A percentile compares a stretch with the other conserved stretches of the same genome.
phyloP scores from a whole-genome alignment of 768 basidiomycete genomes.

The Sporobolomyces roseus region DNA sequence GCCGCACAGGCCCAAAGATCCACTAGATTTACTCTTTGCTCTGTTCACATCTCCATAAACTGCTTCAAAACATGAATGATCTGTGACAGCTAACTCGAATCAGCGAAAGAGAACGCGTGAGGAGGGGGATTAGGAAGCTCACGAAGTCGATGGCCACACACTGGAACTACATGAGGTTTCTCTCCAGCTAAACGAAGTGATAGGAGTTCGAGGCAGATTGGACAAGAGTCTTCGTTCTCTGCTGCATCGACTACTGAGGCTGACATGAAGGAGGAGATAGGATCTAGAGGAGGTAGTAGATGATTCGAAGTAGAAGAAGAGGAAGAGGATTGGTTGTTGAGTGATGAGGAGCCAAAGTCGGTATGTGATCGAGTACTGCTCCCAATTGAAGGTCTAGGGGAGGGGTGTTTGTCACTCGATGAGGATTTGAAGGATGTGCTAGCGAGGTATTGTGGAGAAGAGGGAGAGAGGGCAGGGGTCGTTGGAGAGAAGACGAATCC shows the following conservation, averaged over 20 bases:
- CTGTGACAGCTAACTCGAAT: conserved; percentile 5
- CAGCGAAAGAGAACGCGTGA: conserved; percentile 18
- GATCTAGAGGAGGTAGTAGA: background rate
- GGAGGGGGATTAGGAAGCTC: conserved; percentile 49
- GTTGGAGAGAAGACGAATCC: conserved; percentile 10
- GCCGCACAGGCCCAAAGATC: conserved; percentile 79
- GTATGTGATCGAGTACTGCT: background rate
- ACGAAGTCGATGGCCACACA: conserved; percentile 97
- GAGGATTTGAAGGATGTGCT: conserved; percentile 2
- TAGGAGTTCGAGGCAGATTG: conserved; percentile 92
- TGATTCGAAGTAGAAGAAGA: background rate
- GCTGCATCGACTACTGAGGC: conserved; percentile 8
- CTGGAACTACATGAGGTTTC: conserved; percentile 94
- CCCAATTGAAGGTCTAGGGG: conserved; percentile 4
- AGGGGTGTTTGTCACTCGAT: background rate
- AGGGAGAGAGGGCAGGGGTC: background rate
- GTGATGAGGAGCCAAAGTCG: background rate
- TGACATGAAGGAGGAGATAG: conserved; percentile 8
- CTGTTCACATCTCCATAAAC: conserved; percentile 87
- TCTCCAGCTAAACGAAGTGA: conserved; percentile 90
- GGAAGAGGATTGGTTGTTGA: background rate
- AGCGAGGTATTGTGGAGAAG: background rate
- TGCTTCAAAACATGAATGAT: conserved; percentile 87
- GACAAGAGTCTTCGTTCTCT: conserved; percentile 78
- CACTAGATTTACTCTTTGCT: conserved; percentile 53